phyloP scores from a whole-genome alignment of 2,329 filamentous ascomycete genomes.

The Apiospora phragmitis region DNA sequence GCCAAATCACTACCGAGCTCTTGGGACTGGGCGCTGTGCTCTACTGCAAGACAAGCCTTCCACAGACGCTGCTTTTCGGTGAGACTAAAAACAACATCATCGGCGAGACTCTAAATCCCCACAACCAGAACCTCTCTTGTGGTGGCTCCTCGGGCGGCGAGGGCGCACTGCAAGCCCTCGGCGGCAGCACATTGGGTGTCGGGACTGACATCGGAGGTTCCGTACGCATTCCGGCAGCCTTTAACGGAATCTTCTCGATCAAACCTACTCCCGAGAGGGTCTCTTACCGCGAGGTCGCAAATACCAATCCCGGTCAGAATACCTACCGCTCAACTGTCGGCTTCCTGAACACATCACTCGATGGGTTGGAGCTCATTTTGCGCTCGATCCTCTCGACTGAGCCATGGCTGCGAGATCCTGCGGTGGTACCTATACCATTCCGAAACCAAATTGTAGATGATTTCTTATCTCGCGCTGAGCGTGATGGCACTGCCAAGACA shows the following conservation, averaged over 20 bases:
- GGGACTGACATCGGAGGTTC: constrained; percentile 55
- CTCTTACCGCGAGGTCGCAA: not conserved
- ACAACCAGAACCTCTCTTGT: not conserved
- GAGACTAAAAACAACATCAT: not conserved
- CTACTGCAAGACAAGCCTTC: not conserved
- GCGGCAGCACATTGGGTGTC: constrained; percentile 38
- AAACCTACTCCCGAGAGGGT: constrained; percentile 40
- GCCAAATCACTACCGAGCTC: not conserved
- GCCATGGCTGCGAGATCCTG: too few species aligned
- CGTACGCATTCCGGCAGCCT: constrained; percentile 46
- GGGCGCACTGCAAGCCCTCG: not conserved
- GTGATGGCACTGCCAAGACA: too few species aligned
- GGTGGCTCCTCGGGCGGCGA: not conserved
- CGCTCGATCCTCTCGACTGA: too few species aligned
- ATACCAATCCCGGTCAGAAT: constrained; percentile 53
- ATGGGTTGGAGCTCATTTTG: constrained; percentile 48
- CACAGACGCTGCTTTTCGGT: not conserved
- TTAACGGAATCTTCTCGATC: constrained; percentile 49
- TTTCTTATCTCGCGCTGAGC: too few species aligned
- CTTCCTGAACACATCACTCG: constrained; percentile 57
- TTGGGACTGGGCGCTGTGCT: not conserved
- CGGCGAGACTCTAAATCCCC: not conserved
- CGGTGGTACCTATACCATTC: too few species aligned
- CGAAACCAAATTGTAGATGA: too few species aligned
- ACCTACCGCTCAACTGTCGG: constrained; percentile 60